Conservation (phyloP, 1,284 basidiomycete genomes). For the Lentinus polychrous region DNA sequence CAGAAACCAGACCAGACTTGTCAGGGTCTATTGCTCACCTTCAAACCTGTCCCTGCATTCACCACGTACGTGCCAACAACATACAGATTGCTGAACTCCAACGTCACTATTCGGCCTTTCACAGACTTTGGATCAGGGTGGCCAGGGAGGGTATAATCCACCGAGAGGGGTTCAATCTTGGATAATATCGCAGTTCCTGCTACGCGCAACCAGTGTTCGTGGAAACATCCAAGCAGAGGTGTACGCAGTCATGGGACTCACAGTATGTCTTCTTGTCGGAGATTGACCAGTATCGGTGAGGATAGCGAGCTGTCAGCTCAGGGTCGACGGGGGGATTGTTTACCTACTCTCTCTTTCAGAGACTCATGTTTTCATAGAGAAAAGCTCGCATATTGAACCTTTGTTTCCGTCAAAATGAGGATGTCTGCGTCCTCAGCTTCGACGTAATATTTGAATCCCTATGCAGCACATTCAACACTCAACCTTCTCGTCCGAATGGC, state of each 20-base stretch:
- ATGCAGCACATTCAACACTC: background rate
- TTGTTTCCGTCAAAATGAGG: conserved; percentile 77
- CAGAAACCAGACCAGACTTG: background rate
- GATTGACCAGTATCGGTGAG: conserved; percentile 71
- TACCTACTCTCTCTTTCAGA: conserved; percentile 34
- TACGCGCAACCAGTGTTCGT: conserved; percentile 21
- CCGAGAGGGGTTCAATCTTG: conserved; percentile 67
- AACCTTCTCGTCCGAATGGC: background rate
- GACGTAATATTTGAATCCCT: conserved; percentile 78
- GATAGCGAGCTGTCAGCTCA: conserved; percentile 48
- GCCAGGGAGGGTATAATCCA: conserved; percentile 61
- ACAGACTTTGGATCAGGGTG: conserved; percentile 57
- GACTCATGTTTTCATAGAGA: background rate
- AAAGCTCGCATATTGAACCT: conserved; percentile 33
- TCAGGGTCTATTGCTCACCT: conserved; percentile 45
- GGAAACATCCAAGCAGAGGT: background rate
- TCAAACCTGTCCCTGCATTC: conserved; percentile 78
- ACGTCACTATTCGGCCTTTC: conserved; percentile 74
- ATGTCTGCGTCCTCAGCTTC: conserved; percentile 81
- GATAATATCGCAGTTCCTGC: conserved; percentile 81
- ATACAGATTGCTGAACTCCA: conserved; percentile 72
- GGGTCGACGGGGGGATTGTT: conserved; percentile 61
- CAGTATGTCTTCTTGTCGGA: conserved; percentile 71
- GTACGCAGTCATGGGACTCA: conserved; percentile 32
- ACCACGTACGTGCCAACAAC: conserved; percentile 81